phyloP scores from a whole-genome alignment of 2,329 filamentous ascomycete species.

The Talaromyces sp. region DNA sequence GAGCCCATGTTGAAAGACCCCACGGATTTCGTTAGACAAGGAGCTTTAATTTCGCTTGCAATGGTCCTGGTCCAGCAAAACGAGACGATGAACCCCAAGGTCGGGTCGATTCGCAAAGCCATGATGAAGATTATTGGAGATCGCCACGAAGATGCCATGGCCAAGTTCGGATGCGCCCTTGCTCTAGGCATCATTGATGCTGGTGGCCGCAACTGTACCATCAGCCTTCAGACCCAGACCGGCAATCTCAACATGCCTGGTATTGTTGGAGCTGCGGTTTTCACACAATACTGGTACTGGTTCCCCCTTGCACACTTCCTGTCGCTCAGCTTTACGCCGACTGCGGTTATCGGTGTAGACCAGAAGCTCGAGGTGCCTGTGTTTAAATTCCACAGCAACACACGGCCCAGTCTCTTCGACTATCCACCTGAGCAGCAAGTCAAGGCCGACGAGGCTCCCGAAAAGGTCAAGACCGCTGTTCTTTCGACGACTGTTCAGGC shows the following conservation, averaged over 20 bases:
- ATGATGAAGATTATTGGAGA: conserved; percentile 91
- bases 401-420: conserved; percentile 90
- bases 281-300: conserved; percentile 99
- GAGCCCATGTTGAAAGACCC: conserved; percentile 99
- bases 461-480: conserved; percentile 91
- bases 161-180: conserved; percentile 92
- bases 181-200: conserved; percentile 97
- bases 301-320: conserved; percentile 98
- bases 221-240: conserved; percentile 93
- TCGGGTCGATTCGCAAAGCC: conserved; percentile 81
- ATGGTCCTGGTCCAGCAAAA: conserved; percentile 99
- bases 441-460: conserved; percentile 87
- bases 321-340: conserved; percentile 92
- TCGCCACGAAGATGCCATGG: conserved; percentile 97
- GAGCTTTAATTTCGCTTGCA: conserved; percentile 83
- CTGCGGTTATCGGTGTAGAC: conserved; percentile 89
- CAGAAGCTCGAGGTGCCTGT: conserved; percentile 87
- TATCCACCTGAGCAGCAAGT: conserved; percentile 96
- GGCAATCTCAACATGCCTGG: conserved; percentile 98
- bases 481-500: conserved; percentile 95
- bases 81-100: conserved; percentile 97
- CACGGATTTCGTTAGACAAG: conserved; percentile 95
- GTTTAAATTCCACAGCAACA: conserved; percentile 95
- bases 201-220: conserved; percentile 96
- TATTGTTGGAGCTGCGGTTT: conserved; percentile 95